Base-by-base conservation (phyloP, 192 early-diverging fungal genomes). In the Spinellus fusiger region DNA sequence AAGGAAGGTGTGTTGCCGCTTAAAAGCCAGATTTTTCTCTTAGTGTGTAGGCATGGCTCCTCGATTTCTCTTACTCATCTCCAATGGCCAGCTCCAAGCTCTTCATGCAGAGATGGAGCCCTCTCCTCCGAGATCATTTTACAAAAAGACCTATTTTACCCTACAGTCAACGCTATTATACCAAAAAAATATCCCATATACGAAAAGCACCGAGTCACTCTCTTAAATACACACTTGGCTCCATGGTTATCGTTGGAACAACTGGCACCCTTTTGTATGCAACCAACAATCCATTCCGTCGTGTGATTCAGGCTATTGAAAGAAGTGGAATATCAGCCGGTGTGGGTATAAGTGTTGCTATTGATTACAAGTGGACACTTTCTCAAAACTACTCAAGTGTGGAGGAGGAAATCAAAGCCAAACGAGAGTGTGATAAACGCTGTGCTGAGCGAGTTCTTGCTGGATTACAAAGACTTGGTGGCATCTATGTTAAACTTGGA, bases 401-500 rank as follows among this genome's bases (percentile, higher is more conserved):
- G 16, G 69, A 59, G 15, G 71, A 69, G 10, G 75, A 74, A 27
- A 65, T 56, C 6, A 26, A 58, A 2, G 57, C 49, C 8, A 83
- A 85, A 40, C 70, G 71, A 2, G 69, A 65, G 3, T 84, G 84
- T 54, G 89, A 95, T 71, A 20, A 69, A 61, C 71, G 84, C 25
- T 75, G 76, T 7, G 91, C 93, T 0, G 74, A 87, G 32, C 53
- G 78, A 40, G 73, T 95, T 23, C 67, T 84, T 27, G 44, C 59
- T 20, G 80, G 88, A 16, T 76, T 88, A 34, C 76, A 78, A 68
- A 71, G 60, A 50, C 89, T 88, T 56, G 90, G 89, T 31, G 93
- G 93, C 8, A 83, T 93, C n/a, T 95, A 93, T 64, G 87, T 95
- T 59, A 95, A 95, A 68, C 77, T 93, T 10, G 90, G 91, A 0